Percentiles rank a stretch among this genome's conserved stretches.
phyloP scores from a whole-genome alignment of 225 moss, liverwort and hornwort species.

The Pseudisothecium myosuroides region DNA sequence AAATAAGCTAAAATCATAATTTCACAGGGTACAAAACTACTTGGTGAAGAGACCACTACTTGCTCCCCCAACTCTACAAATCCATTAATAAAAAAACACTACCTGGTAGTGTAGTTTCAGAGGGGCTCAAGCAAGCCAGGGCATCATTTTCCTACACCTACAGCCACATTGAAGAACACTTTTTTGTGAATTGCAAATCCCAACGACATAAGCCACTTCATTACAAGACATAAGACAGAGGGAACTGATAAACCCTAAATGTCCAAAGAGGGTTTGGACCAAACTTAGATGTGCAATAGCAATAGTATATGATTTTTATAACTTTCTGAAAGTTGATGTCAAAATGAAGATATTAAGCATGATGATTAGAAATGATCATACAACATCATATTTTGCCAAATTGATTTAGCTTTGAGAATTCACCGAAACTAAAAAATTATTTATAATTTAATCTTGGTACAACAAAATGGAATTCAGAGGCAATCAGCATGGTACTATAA shows the following conservation, averaged over 20 bases:
- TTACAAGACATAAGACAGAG: background rate
- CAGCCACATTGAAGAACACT: background rate
- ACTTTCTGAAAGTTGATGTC: background rate
- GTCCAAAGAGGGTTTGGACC: background rate
- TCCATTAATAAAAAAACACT: background rate
- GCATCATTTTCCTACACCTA: background rate
- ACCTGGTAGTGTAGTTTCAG: background rate
- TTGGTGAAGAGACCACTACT: background rate
- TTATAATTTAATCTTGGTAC: background rate
- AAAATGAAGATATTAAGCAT: background rate
- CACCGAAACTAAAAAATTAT: background rate
- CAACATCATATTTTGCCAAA: no score
- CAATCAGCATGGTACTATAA: no score
- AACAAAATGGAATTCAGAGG: background rate
- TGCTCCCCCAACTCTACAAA: background rate
- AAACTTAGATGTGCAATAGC: background rate
- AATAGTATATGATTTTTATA: no score
- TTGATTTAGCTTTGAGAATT: no score
- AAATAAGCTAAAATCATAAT: background rate
- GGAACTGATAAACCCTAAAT: background rate
- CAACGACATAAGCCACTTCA: background rate
- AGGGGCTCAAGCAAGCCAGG: background rate
- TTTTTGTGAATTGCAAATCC: background rate
- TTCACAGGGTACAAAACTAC: background rate
- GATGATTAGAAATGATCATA: background rate